Evolutionary conservation across 208 protist species (phyloP), one percentile per base, ranked within the genome.

Genomic region (Naegleria lovaniensis): DNA sequence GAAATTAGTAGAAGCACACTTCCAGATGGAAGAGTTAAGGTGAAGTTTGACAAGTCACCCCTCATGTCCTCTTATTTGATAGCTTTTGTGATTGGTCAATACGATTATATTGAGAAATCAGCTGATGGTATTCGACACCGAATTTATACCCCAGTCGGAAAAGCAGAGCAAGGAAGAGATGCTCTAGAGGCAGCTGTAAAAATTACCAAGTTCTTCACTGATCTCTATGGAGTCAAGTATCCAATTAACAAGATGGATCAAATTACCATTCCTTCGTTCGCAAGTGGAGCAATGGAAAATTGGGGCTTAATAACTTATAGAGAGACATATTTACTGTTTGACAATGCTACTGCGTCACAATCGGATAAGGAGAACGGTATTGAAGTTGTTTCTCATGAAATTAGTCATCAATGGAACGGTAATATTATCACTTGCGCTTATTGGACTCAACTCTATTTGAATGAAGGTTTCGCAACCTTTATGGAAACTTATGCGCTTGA

Each of bases 221-320:
- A 94, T 48, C 96, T 96, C 90, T 98, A 97, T 91, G 92, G 94
- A 33, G 92, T 93, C 33, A 93, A 93, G 36, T 98, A 98, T 92
- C 93, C 96, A 36, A 93, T 99, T 40, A 94, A 96, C 11, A 99
- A 99, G 92, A 90, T 98, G 89, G 98, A 99, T 94, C 91, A 98
- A 51, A 92, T 99, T 79, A 96, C 97, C 19, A 95, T 99, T 89
- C 97, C 97, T 11, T 96, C 98, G 59, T 99, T 98, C 91, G 94
- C n/a, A 85, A 85, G 38, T 43, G 98, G 98, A 22, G 98, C 98
- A 39, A 99, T 99, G 98, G 98, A 99, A 93, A 99, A 99, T 94
- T 99, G 97, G 96, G 97, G 97, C 83, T 93, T 98, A 51, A 95
- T 99, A 84, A 99, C 97, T 15, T 99, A 96, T 92, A 95, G 98